A percentile compares a stretch with the other conserved stretches of the same genome.
Evolutionary conservation across 2,329 filamentous ascomycete species (phyloP).

Genomic region (Talaromyces sp.): DNA sequence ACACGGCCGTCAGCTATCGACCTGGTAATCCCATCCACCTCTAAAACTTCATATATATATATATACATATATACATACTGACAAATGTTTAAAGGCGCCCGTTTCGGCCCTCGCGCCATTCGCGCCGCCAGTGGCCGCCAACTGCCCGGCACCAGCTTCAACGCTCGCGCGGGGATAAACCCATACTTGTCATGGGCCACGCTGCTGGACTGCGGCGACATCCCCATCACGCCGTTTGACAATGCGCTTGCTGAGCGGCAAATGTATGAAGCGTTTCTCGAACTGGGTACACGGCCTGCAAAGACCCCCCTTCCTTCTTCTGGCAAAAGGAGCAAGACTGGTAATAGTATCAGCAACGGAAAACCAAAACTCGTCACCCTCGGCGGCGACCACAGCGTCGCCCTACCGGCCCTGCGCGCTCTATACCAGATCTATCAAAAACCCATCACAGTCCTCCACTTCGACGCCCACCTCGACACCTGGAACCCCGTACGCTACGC

Average conservation of each 20-base stretch:
- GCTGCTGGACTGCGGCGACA: slow-evolving; percentile 84
- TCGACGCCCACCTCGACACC: slow-evolving; percentile 75
- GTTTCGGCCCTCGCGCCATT: slow-evolving; percentile 84
- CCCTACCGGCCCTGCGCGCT: slow-evolving; percentile 63
- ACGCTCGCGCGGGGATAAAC: slow-evolving; percentile 74
- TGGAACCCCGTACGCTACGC: slow-evolving; percentile 78
- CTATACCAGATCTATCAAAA: slow-evolving; percentile 56
- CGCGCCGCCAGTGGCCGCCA: slow-evolving; percentile 77
- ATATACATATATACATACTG: background rate
- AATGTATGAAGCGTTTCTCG: slow-evolving; percentile 74
- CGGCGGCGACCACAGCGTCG: slow-evolving; percentile 67
- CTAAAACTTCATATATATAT: too few relatives aligned
- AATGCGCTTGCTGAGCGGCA: slow-evolving; percentile 74
- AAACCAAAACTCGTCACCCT: slow-evolving; percentile 58
- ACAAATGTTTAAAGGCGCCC: slow-evolving; percentile 45
- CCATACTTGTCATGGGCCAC: slow-evolving; percentile 74
- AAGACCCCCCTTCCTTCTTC: slow-evolving; percentile 17
- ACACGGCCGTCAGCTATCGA: slow-evolving; percentile 66
- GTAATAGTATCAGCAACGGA: slow-evolving; percentile 21
- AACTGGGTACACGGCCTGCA: slow-evolving; percentile 53
- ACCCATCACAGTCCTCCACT: slow-evolving; percentile 65
- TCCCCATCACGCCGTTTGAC: slow-evolving; percentile 80
- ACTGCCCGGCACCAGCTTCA: slow-evolving; percentile 73
- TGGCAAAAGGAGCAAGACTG: too few relatives aligned
- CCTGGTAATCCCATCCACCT: slow-evolving; percentile 46